phyloP scores from a whole-genome alignment of 176 grass and related monocot species.

The Musa itinerans region DNA sequence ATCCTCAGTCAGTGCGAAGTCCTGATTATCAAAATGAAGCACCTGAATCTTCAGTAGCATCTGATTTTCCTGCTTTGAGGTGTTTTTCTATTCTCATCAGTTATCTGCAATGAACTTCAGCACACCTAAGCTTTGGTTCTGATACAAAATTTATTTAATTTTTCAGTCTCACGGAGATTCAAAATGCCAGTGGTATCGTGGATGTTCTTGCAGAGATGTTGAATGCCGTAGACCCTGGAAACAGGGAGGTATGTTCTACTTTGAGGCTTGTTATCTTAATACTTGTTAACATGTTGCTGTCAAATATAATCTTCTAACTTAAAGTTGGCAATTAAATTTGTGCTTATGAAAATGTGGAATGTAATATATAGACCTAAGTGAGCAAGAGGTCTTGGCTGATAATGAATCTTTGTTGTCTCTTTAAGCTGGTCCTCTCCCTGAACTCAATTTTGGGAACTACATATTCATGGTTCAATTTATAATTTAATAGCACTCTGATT shows the following conservation, averaged over 20 bases:
- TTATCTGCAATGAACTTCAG: neutral
- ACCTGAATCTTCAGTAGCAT: conserved; percentile 68
- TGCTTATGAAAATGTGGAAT: neutral
- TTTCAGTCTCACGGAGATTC: conserved; percentile 84
- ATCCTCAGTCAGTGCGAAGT: conserved; percentile 50
- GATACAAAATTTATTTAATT: conserved; percentile 21
- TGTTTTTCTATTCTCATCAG: conserved; percentile 17
- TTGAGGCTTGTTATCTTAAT: neutral
- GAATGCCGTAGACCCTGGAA: conserved; percentile 79
- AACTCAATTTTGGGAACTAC: neutral
- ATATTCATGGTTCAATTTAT: neutral
- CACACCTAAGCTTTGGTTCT: conserved; percentile 15
- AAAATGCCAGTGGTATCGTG: conserved; percentile 61
- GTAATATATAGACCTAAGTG: neutral
- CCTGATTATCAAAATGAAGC: conserved; percentile 79
- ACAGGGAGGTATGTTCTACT: conserved; percentile 69
- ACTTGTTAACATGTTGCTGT: neutral
- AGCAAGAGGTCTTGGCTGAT: neutral
- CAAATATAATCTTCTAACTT: neutral
- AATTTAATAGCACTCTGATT: neutral
- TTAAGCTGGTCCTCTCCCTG: neutral
- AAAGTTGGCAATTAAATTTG: neutral
- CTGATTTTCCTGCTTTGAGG: conserved; percentile 80
- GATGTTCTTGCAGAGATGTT: conserved; percentile 91
- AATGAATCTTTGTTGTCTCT: neutral